Evolutionary conservation across 176 grass and related monocot species (phyloP).

Genomic region (bread wheat (Triticum aestivum)): IWGSC_CS_RefSeq_v2.1 NC_057814.1:187022161-187022660

Average conservation of each 20-base stretch:
- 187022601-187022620: slow-evolving; percentile 19
- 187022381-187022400: slow-evolving; percentile 46
- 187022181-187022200: not conserved
- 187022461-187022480: slow-evolving; percentile 82
- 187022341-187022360: not conserved
- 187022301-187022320: not conserved
- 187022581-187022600: slow-evolving; percentile 32
- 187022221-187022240: not conserved
- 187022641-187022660: not conserved
- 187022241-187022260: not conserved
- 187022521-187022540: slow-evolving; percentile 77
- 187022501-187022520: slow-evolving; percentile 81
- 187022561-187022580: slow-evolving; percentile 69
- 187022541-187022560: slow-evolving; percentile 97
- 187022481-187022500: slow-evolving; percentile 66
- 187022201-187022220: not conserved
- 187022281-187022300: slow-evolving; percentile 9
- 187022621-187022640: slow-evolving; percentile 23
- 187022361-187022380: not conserved
- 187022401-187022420: slow-evolving; percentile 59
- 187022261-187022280: not conserved
- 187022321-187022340: slow-evolving; percentile 13
- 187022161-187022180: not conserved
- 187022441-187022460: slow-evolving; percentile 91
- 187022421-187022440: slow-evolving; percentile 76